Evolutionary conservation across 805 yeast genomes (phyloP).

Genomic region (Allodekkera sacchari): DNA sequence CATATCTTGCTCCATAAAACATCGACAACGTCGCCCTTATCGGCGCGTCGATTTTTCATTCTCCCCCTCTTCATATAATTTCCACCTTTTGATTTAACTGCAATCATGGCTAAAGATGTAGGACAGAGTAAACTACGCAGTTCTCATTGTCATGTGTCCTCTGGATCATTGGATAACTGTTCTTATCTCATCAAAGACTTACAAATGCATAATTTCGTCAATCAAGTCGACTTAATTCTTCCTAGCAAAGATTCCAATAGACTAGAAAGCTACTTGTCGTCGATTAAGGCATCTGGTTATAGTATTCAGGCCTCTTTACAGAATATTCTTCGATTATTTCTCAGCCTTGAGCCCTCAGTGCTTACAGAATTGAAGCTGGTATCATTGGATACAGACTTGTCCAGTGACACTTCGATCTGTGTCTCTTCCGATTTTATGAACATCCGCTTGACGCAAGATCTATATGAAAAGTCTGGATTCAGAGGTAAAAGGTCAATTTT

Average conservation of each 20-base stretch:
- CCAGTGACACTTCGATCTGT: conserved; percentile 25
- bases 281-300: not conserved
- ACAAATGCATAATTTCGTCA: conserved; percentile 20
- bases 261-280: too few relatives aligned
- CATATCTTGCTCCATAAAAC: too few relatives aligned
- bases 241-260: conserved; percentile 2
- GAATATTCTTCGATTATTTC: not conserved
- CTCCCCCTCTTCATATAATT: too few relatives aligned
- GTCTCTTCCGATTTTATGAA: conserved; percentile 19
- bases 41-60: too few relatives aligned
- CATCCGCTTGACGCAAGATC: conserved; percentile 22
- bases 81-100: too few relatives aligned
- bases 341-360: not conserved
- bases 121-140: too few relatives aligned
- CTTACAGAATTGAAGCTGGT: conserved; percentile 9
- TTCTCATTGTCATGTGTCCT: conserved; percentile 15
- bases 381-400: conserved; percentile 13
- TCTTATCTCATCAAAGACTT: conserved; percentile 3
- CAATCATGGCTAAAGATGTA: too few relatives aligned
- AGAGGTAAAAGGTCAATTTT: conserved; percentile 20
- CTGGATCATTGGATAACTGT: conserved; percentile 5
- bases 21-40: too few relatives aligned
- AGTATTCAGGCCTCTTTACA: not conserved
- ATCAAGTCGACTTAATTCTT: conserved; percentile 15
- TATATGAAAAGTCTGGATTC: conserved; percentile 27